Conservation (phyloP, 768 basidiomycete genomes). For the Strobilomyces confusus region DNA sequence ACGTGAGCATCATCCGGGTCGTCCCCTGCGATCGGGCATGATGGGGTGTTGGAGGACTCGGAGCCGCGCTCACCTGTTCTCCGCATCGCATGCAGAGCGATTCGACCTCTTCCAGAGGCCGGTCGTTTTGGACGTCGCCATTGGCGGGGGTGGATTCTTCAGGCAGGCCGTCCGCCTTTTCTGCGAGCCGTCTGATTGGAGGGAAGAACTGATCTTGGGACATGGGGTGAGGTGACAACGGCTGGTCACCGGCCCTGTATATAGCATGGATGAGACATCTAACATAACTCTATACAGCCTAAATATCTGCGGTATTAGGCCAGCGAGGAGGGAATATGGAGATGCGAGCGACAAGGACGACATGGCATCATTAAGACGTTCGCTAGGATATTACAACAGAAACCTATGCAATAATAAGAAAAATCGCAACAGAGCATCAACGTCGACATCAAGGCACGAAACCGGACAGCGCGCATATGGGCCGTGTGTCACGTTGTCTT, state of each 20-base stretch:
- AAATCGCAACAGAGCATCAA: neutral
- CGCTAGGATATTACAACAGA: conserved; percentile 22
- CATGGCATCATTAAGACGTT: conserved; percentile 11
- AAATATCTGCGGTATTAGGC: neutral
- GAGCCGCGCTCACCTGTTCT: conserved; percentile 62
- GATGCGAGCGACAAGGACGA: too few species aligned
- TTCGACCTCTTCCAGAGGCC: conserved; percentile 77
- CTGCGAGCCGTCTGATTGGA: conserved; percentile 51
- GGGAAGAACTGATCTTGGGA: conserved; percentile 45
- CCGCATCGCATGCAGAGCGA: conserved; percentile 93
- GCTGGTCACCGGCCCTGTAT: too few species aligned
- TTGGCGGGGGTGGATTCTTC: conserved; percentile 25
- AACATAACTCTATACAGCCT: too few species aligned
- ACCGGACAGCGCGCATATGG: neutral
- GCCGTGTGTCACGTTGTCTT: conserved; percentile 16
- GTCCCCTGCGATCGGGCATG: conserved; percentile 62
- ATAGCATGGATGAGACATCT: too few species aligned
- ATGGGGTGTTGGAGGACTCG: neutral
- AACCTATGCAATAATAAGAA: conserved; percentile 3
- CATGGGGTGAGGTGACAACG: too few species aligned
- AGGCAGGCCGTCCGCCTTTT: conserved; percentile 37
- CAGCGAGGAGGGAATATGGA: neutral
- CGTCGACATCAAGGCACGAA: neutral
- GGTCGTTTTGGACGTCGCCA: conserved; percentile 38
- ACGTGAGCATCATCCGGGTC: conserved; percentile 85